A percentile compares a stretch with the other conserved stretches of the same genome.
phyloP scores from a whole-genome alignment of 2,329 filamentous ascomycete species.

The Aspergillus proliferans region DNA sequence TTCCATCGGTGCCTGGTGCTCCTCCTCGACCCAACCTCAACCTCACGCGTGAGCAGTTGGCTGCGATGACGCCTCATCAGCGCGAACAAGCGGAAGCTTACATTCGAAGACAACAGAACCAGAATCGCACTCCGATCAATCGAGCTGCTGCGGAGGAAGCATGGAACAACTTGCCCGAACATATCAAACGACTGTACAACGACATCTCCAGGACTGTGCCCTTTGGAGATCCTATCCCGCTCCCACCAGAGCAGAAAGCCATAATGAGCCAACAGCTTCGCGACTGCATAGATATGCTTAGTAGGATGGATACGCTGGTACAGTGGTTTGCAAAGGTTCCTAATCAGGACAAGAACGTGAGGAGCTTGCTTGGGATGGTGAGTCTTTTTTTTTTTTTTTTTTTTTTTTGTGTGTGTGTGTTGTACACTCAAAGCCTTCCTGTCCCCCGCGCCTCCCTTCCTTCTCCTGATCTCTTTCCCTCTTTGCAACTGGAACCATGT shows the following conservation, averaged over 20 bases:
- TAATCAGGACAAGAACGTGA: slow-evolving; percentile 35
- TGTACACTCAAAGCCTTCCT: no score
- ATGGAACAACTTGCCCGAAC: slow-evolving; percentile 34
- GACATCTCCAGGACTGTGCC: slow-evolving; percentile 30
- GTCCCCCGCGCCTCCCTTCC: no score
- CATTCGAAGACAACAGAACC: slow-evolving; percentile 29
- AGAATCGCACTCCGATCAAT: slow-evolving; percentile 25
- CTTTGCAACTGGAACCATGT: neutral
- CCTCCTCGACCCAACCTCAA: slow-evolving; percentile 16
- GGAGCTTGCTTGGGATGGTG: slow-evolving; percentile 34
- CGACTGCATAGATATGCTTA: slow-evolving; percentile 36
- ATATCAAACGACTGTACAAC: slow-evolving; percentile 34
- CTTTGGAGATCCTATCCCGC: slow-evolving; percentile 24
- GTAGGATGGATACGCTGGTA: slow-evolving; percentile 38
- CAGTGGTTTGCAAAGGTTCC: slow-evolving; percentile 33
- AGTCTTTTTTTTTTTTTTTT: slow-evolving; percentile 5
- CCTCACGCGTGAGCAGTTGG: slow-evolving; percentile 31
- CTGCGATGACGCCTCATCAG: slow-evolving; percentile 38
- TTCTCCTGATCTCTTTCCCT: neutral
- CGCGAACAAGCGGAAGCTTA: slow-evolving; percentile 32
- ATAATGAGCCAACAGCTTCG: slow-evolving; percentile 35
- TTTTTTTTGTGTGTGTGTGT: no score
- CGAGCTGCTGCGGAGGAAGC: slow-evolving; percentile 32
- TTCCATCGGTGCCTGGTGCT: slow-evolving; percentile 11
- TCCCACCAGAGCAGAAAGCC: slow-evolving; percentile 35